These are phyloP conservation scores for Rhizoclosmatium sp. DNA, from an alignment of 192 early-diverging fungal species.

Conservation along the genomic window DNA sequence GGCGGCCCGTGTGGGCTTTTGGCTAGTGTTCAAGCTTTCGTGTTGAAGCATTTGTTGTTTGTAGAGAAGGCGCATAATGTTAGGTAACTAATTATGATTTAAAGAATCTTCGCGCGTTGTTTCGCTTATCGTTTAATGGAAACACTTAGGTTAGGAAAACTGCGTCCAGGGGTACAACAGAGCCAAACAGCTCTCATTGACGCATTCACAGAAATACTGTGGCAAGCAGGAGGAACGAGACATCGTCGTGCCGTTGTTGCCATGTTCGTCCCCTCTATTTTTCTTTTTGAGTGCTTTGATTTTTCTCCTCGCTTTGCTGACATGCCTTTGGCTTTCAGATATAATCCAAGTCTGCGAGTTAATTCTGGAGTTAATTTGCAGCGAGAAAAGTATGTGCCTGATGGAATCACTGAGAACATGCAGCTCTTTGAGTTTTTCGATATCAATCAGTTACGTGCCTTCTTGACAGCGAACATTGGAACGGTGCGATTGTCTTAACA, in stretches of 20 bases:
- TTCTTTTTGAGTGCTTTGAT: not conserved
- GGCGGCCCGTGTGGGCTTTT: constrained; percentile 65
- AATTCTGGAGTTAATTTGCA: constrained; percentile 21
- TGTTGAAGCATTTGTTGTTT: constrained; percentile 54
- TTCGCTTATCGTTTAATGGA: not conserved
- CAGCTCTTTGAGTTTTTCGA: constrained; percentile 46
- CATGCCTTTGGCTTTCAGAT: constrained; percentile 17
- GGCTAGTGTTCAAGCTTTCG: constrained; percentile 54
- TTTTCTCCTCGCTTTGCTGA: not conserved
- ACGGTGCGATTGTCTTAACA: constrained; percentile 3
- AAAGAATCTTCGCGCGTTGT: not conserved
- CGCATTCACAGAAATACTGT: constrained; percentile 54
- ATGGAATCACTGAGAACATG: constrained; percentile 49
- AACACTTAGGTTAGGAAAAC: constrained; percentile 10
- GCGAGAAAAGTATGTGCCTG: constrained; percentile 29
- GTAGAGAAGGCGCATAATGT: constrained; percentile 29
- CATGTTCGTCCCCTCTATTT: constrained; percentile 24
- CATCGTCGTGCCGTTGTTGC: constrained; percentile 42
- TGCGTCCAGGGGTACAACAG: constrained; percentile 35
- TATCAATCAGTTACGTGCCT: not conserved
- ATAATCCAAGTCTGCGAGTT: constrained; percentile 32
- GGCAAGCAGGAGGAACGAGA: constrained; percentile 45
- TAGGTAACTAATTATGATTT: constrained; percentile 16
- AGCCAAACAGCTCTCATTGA: constrained; percentile 45
- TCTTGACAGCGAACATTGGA: constrained; percentile 3